Percentiles rank a stretch among this genome's conserved stretches.
Evolutionary conservation across 1,139 yeast species (phyloP).

Genomic region (Suhomyces guaymorum): DNA sequence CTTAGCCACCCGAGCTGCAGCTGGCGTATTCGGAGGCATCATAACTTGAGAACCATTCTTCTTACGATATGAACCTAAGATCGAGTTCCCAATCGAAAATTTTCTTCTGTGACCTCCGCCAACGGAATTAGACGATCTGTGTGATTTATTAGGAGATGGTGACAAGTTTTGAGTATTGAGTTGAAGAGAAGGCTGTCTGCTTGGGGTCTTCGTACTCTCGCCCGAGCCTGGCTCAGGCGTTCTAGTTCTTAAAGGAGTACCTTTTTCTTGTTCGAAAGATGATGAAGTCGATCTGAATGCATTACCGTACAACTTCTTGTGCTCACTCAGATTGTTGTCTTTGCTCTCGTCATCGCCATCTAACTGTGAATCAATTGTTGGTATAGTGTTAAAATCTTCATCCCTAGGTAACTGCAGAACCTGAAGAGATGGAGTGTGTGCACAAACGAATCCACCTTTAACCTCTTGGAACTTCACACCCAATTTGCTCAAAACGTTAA

Average conservation of each 20-base stretch:
- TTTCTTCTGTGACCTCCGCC: conserved; percentile 55
- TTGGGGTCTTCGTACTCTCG: conserved; percentile 29
- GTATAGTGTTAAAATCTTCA: conserved; percentile 6
- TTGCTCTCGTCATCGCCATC: conserved; percentile 12
- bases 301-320: conserved; percentile 43
- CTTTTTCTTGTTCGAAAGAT: conserved; percentile 26
- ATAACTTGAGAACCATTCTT: conserved; percentile 47
- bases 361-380: conserved; percentile 6
- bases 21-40: conserved; percentile 54
- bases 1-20: conserved; percentile 44
- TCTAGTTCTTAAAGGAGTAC: conserved; percentile 19
- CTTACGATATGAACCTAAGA: conserved; percentile 47
- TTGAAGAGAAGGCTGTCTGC: conserved; percentile 44
- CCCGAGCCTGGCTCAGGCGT: conserved; percentile 29
- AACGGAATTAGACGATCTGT: conserved; percentile 33
- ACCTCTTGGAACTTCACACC: conserved; percentile 88
- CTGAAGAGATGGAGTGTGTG: conserved; percentile 58
- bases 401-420: conserved; percentile 1
- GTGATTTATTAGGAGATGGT: conserved; percentile 30
- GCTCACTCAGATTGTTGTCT: conserved; percentile 35
- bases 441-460: conserved; percentile 90
- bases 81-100: conserved; percentile 60
- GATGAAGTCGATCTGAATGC: conserved; percentile 44
- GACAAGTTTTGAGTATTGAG: conserved; percentile 31
- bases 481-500: conserved; percentile 71